Percentiles rank a stretch among this genome's conserved stretches.
phyloP scores from a whole-genome alignment of 257 asterid genomes.

The Fraxinus quadrangulata region DNA sequence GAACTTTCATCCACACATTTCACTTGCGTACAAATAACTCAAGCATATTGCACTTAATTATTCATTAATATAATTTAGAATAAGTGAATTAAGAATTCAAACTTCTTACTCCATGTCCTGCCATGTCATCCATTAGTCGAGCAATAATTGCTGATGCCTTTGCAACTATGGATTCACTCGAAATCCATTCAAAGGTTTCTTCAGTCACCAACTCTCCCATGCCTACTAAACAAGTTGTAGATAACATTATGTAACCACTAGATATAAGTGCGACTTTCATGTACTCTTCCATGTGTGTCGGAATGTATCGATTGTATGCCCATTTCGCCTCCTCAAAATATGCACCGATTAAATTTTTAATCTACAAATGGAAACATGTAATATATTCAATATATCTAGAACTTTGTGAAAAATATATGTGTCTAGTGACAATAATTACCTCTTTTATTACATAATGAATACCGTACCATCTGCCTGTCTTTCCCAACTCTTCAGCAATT shows the following conservation, averaged over 20 bases:
- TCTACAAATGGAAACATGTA: background rate
- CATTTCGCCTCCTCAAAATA: slow-evolving; percentile 34
- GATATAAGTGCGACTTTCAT: background rate
- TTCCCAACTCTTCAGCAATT: slow-evolving; percentile 23
- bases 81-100: background rate
- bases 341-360: background rate
- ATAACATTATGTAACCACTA: background rate
- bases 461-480: background rate
- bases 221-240: slow-evolving; percentile 26
- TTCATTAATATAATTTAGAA: too few relatives aligned
- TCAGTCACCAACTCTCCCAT: slow-evolving; percentile 18
- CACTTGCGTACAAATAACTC: too few relatives aligned
- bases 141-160: background rate
- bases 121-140: background rate
- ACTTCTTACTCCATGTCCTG: background rate
- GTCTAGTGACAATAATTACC: background rate
- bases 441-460: slow-evolving; percentile 21
- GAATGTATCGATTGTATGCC: slow-evolving; percentile 2
- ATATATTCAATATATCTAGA: background rate
- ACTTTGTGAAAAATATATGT: background rate
- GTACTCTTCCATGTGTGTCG: background rate
- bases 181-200: slow-evolving; percentile 34
- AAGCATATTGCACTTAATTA: too few relatives aligned
- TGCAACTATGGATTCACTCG: slow-evolving; percentile 7
- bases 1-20: too few relatives aligned